Evolutionary conservation across 31 red algal species (phyloP), one percentile per base, ranked within the genome.

Genomic region (Bonnemaisonia californica): DNA sequence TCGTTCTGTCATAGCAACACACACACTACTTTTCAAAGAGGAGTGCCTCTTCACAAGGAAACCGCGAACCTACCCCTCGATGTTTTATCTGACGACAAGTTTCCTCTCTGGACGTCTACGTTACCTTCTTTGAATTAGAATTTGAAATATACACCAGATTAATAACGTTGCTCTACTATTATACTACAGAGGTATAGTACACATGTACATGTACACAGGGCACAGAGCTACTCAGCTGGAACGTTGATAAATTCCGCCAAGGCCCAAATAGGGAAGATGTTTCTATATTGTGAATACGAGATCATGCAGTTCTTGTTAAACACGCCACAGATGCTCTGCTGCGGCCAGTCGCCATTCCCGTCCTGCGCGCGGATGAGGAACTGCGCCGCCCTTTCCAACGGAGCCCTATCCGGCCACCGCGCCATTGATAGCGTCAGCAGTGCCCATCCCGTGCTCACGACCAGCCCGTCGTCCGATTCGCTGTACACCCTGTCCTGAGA

Each of bases 261-360:
- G 26, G 93, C 96, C 93, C 93, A 98, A 13, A 98, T 87, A 7
- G 92, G 87, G 62, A 98, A 98, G 21, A 98, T 89, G 38, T 87
- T 92, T 7, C 92, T 77, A 63, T 95, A 98, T 62, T 95, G 91
- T 27, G 90, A 82, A 81, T 98, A 98, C 16, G 93, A 95, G 57
- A 98, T 98, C 96, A 98, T 98, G 80, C 96, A 98, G 45, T 95
- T 98, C 71, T 82, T 78, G 57, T 98, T 98, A 66, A 98, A 98
- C 18, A 98, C 96, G 32, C 96, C 96, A 11, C 67, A 84, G 72
- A 98, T 98, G 59, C 38, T 89, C 68, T 98, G 96, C 70, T 98
- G 96, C 40, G 93, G 92, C 96, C 96, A 98, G 64, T 95, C 96
- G 26, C 92, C 96, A 21, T 54, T 84, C 19, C 80, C 71, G 16